Evolutionary conservation across 2,329 filamentous ascomycete genomes (phyloP), one percentile per base, ranked within the genome.

Genomic region (Xylaria sp.): DNA sequence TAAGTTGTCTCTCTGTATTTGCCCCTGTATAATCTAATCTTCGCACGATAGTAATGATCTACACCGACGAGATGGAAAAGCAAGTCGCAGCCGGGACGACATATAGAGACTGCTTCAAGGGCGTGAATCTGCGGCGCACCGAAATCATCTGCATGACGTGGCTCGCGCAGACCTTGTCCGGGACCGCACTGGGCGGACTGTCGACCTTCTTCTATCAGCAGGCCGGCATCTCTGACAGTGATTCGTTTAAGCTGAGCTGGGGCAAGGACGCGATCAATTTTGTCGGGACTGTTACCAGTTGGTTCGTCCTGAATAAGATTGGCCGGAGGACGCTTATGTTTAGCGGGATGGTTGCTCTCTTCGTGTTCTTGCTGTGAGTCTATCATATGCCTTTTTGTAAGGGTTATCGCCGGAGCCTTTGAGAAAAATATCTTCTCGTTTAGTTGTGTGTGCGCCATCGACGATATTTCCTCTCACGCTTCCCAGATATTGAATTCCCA

Each of bases 81-180:
- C 75, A 77, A 48, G 72, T 78, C 59, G 73, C 77, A 0, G 63
- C 68, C 2, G 81, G 81, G 1, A 79, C 78, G 0, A 77, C 69
- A 1, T 84, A 84, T 65, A 66, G 61, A 64, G 80, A 83, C 73
- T 82, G 80, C 70, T 84, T 84, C 72, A 79, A 75, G 28, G 79
- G 79, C 20, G 73, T 77, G 13, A 80, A 85, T 61, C 74, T 81
- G 1, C 75, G 80, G 6, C 74, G 81, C 15, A 80, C 79, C 0
- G 78, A 80, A 42, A 80, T 81, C 61, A 76, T 79, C 3, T 76
- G 77, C 67, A 73, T 78, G 62, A 77, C 77, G 5, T 81, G 77
- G 73, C 66, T 78, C 1, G 76, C 78, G 28, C 77, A 79, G 68
- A 74, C 74, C 7, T 71, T 79, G 59, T 78, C 73, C 17, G 78